Conservation (phyloP, 1,284 basidiomycete genomes). For the Sporisorium graminicola region DNA sequence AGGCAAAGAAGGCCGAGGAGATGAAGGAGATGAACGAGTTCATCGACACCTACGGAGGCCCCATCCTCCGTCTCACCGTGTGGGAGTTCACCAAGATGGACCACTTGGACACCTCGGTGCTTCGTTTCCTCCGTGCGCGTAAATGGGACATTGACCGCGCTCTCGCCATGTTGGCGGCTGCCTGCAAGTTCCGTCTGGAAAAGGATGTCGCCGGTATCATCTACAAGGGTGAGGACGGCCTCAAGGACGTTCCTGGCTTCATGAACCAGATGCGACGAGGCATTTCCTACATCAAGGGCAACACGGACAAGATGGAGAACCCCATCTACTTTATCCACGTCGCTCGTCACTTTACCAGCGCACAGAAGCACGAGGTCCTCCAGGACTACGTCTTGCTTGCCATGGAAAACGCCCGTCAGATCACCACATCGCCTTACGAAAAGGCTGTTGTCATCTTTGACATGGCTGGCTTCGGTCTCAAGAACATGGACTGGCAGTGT, state of each 20-base stretch:
- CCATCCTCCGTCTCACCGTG: slow-evolving; percentile 57
- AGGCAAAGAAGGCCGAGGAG: slow-evolving; percentile 63
- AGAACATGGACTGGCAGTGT: slow-evolving; percentile 70
- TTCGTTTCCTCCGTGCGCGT: slow-evolving; percentile 69
- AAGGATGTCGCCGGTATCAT: slow-evolving; percentile 67
- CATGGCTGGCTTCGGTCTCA: slow-evolving; percentile 68
- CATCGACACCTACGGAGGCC: slow-evolving; percentile 67
- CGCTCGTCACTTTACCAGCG: slow-evolving; percentile 67
- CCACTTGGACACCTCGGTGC: slow-evolving; percentile 64
- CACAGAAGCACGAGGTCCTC: slow-evolving; percentile 68
- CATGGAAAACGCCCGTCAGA: slow-evolving; percentile 65
- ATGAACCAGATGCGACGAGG: slow-evolving; percentile 69
- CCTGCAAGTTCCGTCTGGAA: slow-evolving; percentile 69
- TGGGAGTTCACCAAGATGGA: slow-evolving; percentile 67
- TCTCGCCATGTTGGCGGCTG: slow-evolving; percentile 67
- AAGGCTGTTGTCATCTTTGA: slow-evolving; percentile 68
- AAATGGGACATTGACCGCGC: slow-evolving; percentile 69
- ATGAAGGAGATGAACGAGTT: slow-evolving; percentile 62
- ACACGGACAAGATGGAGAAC: slow-evolving; percentile 63
- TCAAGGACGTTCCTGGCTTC: slow-evolving; percentile 68
- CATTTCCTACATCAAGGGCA: slow-evolving; percentile 70
- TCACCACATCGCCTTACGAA: slow-evolving; percentile 67
- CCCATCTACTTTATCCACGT: slow-evolving; percentile 70
- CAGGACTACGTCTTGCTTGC: slow-evolving; percentile 68
- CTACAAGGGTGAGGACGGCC: slow-evolving; percentile 67